Evolutionary conservation across 768 basidiomycete genomes (phyloP), one percentile per base, ranked within the genome.

Genomic region (Mycena haematopus): DNA sequence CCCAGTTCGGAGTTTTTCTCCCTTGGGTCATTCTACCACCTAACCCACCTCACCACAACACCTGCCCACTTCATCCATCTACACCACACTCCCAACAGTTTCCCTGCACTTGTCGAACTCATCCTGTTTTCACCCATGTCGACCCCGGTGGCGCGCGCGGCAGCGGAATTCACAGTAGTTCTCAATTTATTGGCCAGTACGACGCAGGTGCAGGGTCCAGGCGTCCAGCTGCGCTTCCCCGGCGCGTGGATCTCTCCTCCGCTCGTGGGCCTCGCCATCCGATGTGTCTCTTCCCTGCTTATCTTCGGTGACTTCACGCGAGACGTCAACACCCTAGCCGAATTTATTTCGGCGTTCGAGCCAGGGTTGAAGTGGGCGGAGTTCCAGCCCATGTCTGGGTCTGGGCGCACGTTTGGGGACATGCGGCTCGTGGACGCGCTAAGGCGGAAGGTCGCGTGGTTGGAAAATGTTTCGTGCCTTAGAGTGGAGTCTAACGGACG

Each of bases 11-110:
- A 7, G 27, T n/a, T 42, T n/a, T 42, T 59, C 2, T 50, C 52
- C 5, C 46, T 49, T 5, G 29, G 24, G 14, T 36, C 29, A 1
- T 21, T 60, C 42, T 17, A 15, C 1, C 11, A 15, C 24, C 9
- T 65, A 33, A 60, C 58, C 0, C 50, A 33, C 50, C 59, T 65
- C 19, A 65, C 55, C 3, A 65, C 59, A 10, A 60, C 64, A 10
- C 58, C 64, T 0, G 31, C 45, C 19, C 59, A 65, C 25, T 57
- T 65, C 11, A 15, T 65, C 21, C 58, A 36, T 49, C 15, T 61
- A 19, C 60, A 56, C 27, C 35, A 24, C 15, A 21, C 47, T 0
- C 53, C 60, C 17, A 33, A 50, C 31, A 50, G 29, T 3, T 35
- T 56, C 29, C 53, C 29, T 17, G 4, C 27, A 6, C 60, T 61